Conservation (phyloP, 768 basidiomycete genomes). For the Hericium rajendrae region DNA sequence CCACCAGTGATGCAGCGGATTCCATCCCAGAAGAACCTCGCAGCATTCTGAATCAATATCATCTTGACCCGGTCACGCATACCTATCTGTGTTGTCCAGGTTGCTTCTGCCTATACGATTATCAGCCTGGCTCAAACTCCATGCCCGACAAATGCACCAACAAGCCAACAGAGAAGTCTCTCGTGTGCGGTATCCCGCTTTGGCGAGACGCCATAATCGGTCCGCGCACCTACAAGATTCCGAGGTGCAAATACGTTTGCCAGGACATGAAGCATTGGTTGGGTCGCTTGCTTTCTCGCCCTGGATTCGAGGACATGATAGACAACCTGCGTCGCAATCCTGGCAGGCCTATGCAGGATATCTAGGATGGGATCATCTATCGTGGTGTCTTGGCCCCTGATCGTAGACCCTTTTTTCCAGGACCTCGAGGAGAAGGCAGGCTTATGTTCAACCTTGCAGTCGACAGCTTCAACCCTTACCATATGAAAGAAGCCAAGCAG, state of each 20-base stretch:
- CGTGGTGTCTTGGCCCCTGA: neutral
- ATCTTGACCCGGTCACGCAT: neutral
- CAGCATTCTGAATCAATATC: neutral
- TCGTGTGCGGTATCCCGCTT: neutral
- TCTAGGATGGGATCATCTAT: neutral
- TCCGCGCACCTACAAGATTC: neutral
- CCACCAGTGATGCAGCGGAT: too few relatives aligned
- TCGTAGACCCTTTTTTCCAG: neutral
- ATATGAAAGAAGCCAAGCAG: neutral
- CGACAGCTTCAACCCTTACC: neutral
- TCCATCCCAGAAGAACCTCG: neutral
- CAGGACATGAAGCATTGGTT: neutral
- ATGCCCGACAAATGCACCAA: neutral
- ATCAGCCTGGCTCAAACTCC: neutral
- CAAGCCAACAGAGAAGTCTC: too few relatives aligned
- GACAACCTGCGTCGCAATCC: neutral
- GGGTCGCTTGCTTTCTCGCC: neutral
- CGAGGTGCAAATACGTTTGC: neutral
- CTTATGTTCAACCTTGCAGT: neutral
- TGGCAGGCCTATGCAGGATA: neutral
- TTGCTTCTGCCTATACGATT: neutral
- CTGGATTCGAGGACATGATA: neutral
- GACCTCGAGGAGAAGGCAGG: neutral
- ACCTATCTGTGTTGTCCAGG: neutral
- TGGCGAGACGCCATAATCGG: neutral